Base-by-base conservation (phyloP, 192 early-diverging fungal species). In the Backusella circina region DNA sequence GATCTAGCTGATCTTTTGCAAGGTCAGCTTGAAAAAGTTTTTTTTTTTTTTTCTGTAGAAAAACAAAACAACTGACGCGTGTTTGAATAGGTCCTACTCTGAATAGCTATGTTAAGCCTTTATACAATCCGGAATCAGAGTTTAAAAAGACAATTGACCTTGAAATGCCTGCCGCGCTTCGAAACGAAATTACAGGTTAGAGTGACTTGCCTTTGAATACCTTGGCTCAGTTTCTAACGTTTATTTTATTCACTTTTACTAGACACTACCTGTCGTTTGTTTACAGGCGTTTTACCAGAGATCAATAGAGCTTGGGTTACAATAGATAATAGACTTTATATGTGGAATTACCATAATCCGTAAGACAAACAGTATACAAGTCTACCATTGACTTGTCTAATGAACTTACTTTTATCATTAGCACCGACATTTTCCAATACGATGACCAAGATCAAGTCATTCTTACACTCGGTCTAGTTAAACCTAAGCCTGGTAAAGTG, bases 281-380 rank as follows among this genome's bases (percentile, higher is more conserved):
- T 95, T 80, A 94, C 97, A 89, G 97, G 97, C 0, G 79, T 99
- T 26, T 95, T 98, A 51, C 95, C 95, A 21, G 95, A 98, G 73
- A 96, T 99, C 66, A 81, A 91, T 65, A 90, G 92, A 31, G 95
- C 92, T 31, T 99, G 96, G 96, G 91, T 97, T 28, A 95, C 95
- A 5, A 92, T 98, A 47, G 97, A 99, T 83, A 88, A 95, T 83
- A 84, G 91, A 23, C 84, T 98, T 47, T 96, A 92, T 71, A 83
- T 99, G 54, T 98, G 96, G 97, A 95, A 98, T 81, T 98, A 95
- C 79, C 87, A 90, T 28, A 87, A 92, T 47, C 87, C 89, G 86
- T 88, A 80, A 82, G 79, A 13, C 51, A 21, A n/a, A 32, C 15
- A 28, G 3, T 35, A 72, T 36, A 21, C 28, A 16, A 1, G 15